phyloP scores from a whole-genome alignment of 495 filamentous ascomycete genomes.

The Pseudoneurospora amorphoporcata region DNA sequence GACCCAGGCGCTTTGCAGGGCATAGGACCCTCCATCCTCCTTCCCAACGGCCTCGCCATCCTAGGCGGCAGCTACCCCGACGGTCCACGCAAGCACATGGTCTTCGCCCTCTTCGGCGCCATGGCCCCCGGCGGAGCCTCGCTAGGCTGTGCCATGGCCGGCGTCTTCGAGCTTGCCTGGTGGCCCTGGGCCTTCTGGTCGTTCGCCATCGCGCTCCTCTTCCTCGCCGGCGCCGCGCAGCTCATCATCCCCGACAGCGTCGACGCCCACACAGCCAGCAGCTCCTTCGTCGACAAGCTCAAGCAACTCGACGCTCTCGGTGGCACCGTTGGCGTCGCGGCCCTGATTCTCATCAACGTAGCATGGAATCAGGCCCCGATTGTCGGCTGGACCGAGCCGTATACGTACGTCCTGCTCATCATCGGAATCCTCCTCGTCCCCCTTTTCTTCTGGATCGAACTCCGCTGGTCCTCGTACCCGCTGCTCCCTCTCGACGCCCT shows the following conservation, averaged over 20 bases:
- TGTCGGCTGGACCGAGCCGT: conserved; percentile 46
- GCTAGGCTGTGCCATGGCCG: conserved; percentile 39
- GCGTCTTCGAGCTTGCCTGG: conserved; percentile 45
- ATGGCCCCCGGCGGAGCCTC: conserved; percentile 46
- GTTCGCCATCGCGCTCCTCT: conserved; percentile 38
- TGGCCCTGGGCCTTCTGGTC: conserved; percentile 63
- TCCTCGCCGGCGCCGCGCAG: conserved; percentile 30
- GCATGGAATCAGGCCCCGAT: conserved; percentile 52
- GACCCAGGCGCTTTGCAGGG: conserved; percentile 43
- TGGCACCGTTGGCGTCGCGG: conserved; percentile 39
- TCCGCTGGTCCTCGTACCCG: conserved; percentile 31
- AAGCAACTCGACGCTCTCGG: conserved; percentile 41
- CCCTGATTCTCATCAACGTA: conserved; percentile 49
- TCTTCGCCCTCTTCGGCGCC: conserved; percentile 54
- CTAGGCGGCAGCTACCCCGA: conserved; percentile 42
- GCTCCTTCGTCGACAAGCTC: conserved; percentile 10
- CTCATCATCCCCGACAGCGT: conserved; percentile 28
- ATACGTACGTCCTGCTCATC: conserved; percentile 46
- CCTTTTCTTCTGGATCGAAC: conserved; percentile 43
- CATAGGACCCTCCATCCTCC: conserved; percentile 48
- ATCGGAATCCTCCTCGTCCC: conserved; percentile 40
- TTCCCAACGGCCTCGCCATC: conserved; percentile 56
- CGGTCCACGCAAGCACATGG: conserved; percentile 49
- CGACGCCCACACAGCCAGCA: conserved; percentile 18
- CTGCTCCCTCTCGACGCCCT: conserved; percentile 45